phyloP scores from a whole-genome alignment of 1,284 basidiomycete genomes.

The Trametes versicolor region DNA sequence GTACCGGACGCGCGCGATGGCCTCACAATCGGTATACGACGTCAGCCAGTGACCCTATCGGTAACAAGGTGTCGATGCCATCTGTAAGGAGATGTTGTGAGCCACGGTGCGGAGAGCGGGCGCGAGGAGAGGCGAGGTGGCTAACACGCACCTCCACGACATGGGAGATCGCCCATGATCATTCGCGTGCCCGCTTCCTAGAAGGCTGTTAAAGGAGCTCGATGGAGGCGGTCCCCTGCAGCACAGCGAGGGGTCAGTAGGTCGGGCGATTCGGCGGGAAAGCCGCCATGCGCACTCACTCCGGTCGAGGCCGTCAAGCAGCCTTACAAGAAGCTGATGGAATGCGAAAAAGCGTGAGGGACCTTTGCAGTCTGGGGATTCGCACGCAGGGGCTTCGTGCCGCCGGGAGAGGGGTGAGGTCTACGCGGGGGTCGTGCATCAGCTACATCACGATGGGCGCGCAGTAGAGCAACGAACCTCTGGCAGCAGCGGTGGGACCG shows the following conservation, averaged over 20 bases:
- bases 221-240: constrained; percentile 36
- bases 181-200: constrained; percentile 45
- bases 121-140: too few relatives aligned
- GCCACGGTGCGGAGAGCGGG: background rate
- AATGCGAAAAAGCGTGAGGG: constrained; percentile 47
- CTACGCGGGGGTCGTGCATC: background rate
- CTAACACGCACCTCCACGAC: constrained; percentile 43
- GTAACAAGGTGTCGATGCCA: constrained; percentile 26
- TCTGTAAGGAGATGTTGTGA: constrained; percentile 18
- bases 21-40: constrained; percentile 6
- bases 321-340: constrained; percentile 55
- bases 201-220: constrained; percentile 46
- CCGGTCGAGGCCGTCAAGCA: constrained; percentile 49
- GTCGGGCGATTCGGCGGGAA: background rate
- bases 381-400: constrained; percentile 29
- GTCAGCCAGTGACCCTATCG: constrained; percentile 24
- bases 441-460: background rate
- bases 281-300: constrained; percentile 34
- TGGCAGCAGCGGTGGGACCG: constrained; percentile 6
- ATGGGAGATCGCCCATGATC: constrained; percentile 41
- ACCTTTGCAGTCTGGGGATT: constrained; percentile 39
- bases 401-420: constrained; percentile 14
- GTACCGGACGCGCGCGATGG: constrained; percentile 9
- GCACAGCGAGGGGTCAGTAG: background rate
- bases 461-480: constrained; percentile 8